Evolutionary conservation across 148 eudicot species (phyloP), one percentile per base, ranked within the genome.

Genomic region (Bassia scoparia): DNA sequence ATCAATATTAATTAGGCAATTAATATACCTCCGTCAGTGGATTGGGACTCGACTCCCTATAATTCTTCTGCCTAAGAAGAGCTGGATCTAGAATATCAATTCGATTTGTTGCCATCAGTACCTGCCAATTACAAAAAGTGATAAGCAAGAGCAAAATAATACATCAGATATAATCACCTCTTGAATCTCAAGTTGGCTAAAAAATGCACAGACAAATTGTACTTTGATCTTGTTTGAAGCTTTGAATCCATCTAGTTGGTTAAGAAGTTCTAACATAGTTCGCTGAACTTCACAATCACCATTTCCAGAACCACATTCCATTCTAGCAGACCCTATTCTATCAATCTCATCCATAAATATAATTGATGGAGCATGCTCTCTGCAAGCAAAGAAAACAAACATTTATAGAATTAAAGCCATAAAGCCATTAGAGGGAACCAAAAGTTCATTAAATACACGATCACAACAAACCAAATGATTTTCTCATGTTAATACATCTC

Each of bases 271-370:
- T 68, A 88, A 59, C 92, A 88, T 88, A 50, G 92, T 88, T 33
- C 92, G 75, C 80, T 88, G 92, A 76, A 88, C 92, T 76, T 88
- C 92, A 80, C 89, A 86, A 61, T 88, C 92, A 37, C 92, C 88
- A 79, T 86, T 88, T 29, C 92, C 92, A 67, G 87, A 79, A 56
- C 92, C 92, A 74, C 88, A 86, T 71, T 88, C 92, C 89, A 88
- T 86, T n/a, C 92, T 83, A 48, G 92, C 83, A 33, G 89, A 86
- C 46, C 92, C 92, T 31, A 88, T 88, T 72, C 89, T 86, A 67
- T 86, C 92, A 49, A 88, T 86, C 73, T 88, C 92, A 77, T 88
- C 92, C 89, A 88, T 86, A 71, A 88, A 88, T 10, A 88, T 86
- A 64, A 88, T 88, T 5, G 91, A 88, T 35, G 91, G 89, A 72